Conservation (phyloP, 176 grass and related monocot species). For the Zea luxurians region DNA sequence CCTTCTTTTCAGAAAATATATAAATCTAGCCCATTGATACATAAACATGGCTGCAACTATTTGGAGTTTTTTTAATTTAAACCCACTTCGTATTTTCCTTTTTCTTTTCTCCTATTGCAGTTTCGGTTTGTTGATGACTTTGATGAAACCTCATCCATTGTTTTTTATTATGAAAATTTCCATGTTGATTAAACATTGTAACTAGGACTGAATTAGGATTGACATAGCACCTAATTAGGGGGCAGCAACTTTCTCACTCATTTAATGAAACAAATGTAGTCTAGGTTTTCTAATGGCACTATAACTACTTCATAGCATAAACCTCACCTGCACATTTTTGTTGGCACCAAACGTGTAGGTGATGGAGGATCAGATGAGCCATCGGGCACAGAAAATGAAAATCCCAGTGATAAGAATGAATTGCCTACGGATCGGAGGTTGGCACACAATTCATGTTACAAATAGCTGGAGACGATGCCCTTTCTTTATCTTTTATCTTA, state of each 20-base stretch:
- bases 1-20: background rate
- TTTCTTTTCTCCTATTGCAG: background rate
- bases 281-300: slow-evolving; percentile 36
- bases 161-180: background rate
- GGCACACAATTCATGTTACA: slow-evolving; percentile 42
- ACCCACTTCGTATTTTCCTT: background rate
- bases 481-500: slow-evolving; percentile 23
- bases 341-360: slow-evolving; percentile 53
- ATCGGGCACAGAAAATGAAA: slow-evolving; percentile 53
- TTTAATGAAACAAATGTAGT: slow-evolving; percentile 1
- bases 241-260: background rate
- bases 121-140: slow-evolving; percentile 9
- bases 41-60: background rate
- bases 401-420: slow-evolving; percentile 54
- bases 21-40: background rate
- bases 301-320: slow-evolving; percentile 20
- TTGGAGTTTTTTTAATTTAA: background rate
- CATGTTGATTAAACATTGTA: background rate
- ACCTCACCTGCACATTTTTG: slow-evolving; percentile 51
- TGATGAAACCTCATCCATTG: background rate
- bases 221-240: background rate
- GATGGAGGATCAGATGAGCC: slow-evolving; percentile 57
- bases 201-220: background rate
- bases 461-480: slow-evolving; percentile 34
- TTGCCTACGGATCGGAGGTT: slow-evolving; percentile 50